Evolutionary conservation across 2,329 filamentous ascomycete genomes (phyloP), one percentile per base, ranked within the genome.

Genomic region (Aspergillus calidoustus): DNA sequence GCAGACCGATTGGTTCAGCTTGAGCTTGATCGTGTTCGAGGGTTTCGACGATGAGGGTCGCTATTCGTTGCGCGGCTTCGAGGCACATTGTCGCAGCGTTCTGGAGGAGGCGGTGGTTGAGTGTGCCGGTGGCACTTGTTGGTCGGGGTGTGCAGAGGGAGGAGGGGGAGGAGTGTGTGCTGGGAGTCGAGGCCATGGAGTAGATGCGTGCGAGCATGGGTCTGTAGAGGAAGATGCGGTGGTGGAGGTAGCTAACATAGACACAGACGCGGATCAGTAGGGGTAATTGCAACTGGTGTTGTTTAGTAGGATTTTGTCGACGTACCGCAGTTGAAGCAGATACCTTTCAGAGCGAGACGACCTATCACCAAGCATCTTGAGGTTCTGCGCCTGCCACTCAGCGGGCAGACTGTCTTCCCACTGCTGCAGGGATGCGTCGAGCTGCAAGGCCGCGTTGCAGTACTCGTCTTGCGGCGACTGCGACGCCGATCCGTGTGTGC

Each of bases 391-490:
- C 34, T 61, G 60, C 31, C 31, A 62, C 7, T 67, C 48, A 30
- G 11, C 49, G 7, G 63, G 66, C 30, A 68, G 60, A 43, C 31
- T 59, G 19, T 44, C 22, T 50, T 68, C 66, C 65, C 63, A 68
- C 56, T 63, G 54, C 44, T 64, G 61, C 19, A 68, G 58, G 46
- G 57, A 66, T 13, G 63, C 28, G 19, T 68, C 66, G 9, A 68
- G 54, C 22, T 67, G 63, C 19, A 66, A 48, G 19, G 61, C 65
- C 44, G 60, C 56, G 3, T 57, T 25, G 25, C 64, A 62, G 43
- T 68, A 68, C 47, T 68, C 63, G 4, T 67, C 65, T 44, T 67
- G 63, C 51, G 62, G 65, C 58, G 60, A 59, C n/a, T 60, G 47
- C 38, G 44, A 7, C 6, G 4, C 25, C 58, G 34, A 41, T 15